Base-by-base conservation (phyloP, 495 filamentous ascomycete species). In the Podospora anserina region DNA sequence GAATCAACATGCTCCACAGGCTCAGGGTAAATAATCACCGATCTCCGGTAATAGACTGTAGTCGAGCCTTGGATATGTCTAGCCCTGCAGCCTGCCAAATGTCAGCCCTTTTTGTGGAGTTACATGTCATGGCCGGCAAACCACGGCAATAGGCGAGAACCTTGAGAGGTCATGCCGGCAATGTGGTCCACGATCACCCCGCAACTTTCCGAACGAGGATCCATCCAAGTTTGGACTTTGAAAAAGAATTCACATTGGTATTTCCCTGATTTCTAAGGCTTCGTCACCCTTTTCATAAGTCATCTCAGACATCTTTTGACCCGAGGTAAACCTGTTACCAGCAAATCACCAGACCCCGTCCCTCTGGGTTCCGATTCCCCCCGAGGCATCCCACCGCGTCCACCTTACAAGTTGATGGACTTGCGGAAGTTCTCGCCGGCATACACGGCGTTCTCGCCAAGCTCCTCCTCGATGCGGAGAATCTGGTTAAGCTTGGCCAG, bases 401-500 rank as follows among this genome's bases (percentile, higher is more conserved):
- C 61, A 49, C 66, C 74, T 89, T 92, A 97, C 81, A 97, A 79
- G 83, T 91, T 91, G 76, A 97, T 90, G 66, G 94, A 84, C 72
- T 82, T 92, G 81, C 93, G 89, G 92, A 97, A 99, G 69, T 93
- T 92, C 69, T 85, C 81, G 71, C 96, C 96, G 72, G 93, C 94
- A 78, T 92, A 99, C 82, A 97, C 75, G 72, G 95, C 96, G 72
- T 95, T 90, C 74, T 85, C 83, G 74, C 93, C 94, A 66, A 99
- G 90, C 87, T 99, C 96, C 86, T 99, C 96, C 89, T 98, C 96
- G 74, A 99, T 99, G 76, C 96, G 90, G 80, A 99, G 92, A 80
- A 99, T 97, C 85, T 97, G 96, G 90, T 99, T 99, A 75, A 99
- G 91, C 89, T 99, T 99, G 75, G 96, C 95, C 70, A 98, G 87